Evolutionary conservation across 202 grass and related monocot genomes (phyloP).

Genomic region (Zizania palustris): DNA sequence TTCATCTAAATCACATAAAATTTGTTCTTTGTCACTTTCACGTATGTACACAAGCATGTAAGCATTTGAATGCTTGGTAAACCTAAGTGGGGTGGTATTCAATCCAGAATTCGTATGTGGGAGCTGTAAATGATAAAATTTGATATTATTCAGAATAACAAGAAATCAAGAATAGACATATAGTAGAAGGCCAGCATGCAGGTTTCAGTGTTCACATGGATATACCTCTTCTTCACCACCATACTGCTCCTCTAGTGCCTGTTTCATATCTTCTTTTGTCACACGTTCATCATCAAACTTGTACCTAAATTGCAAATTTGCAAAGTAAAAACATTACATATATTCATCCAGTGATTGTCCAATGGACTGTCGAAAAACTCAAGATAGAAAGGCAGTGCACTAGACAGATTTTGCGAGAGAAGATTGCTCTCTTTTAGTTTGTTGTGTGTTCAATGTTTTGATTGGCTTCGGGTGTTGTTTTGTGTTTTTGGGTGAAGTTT

Average conservation of each 20-base stretch:
- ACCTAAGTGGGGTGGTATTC: constrained; percentile 62
- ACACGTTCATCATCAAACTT: constrained; percentile 81
- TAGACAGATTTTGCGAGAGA: neutral
- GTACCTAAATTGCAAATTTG: constrained; percentile 54
- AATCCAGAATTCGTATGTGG: constrained; percentile 68
- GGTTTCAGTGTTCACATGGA: neutral
- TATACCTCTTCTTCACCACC: constrained; percentile 81
- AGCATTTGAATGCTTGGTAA: constrained; percentile 86
- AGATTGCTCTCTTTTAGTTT: too few species aligned
- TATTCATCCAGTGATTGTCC: neutral
- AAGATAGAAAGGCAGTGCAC: neutral
- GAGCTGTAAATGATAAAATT: constrained; percentile 50
- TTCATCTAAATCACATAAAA: constrained; percentile 72
- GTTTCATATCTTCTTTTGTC: constrained; percentile 66
- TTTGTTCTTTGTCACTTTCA: constrained; percentile 73
- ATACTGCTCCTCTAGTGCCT: constrained; percentile 71
- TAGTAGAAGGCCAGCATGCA: neutral
- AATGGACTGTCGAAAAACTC: constrained; percentile 1
- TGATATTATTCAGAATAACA: constrained; percentile 6
- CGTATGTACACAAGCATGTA: constrained; percentile 87
- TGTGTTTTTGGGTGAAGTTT: too few species aligned
- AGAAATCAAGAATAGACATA: too few species aligned
- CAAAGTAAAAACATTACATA: constrained; percentile 31
- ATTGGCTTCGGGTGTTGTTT: too few species aligned
- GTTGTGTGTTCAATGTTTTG: too few species aligned